phyloP scores from a whole-genome alignment of 345 rosid species.

The Cardamine occulta region DNA sequence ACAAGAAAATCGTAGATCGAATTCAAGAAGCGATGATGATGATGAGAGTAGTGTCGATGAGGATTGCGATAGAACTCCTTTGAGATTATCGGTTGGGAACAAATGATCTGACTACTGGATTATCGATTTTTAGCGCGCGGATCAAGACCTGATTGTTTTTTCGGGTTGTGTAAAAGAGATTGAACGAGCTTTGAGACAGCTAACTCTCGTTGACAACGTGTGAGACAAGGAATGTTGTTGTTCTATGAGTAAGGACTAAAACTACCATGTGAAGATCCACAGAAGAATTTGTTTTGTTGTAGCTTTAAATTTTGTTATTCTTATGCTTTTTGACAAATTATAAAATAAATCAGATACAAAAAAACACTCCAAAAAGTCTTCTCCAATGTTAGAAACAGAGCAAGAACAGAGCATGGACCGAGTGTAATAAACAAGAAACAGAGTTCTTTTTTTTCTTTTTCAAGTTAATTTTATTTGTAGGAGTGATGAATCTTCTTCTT shows the following conservation, averaged over 20 bases:
- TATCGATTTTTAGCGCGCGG: slow-evolving; percentile 3
- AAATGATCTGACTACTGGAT: slow-evolving; percentile 19
- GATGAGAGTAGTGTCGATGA: slow-evolving; percentile 18
- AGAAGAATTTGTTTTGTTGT: slow-evolving; percentile 19
- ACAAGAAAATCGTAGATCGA: slow-evolving; percentile 17
- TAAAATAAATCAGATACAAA: background rate
- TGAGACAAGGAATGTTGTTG: slow-evolving; percentile 33
- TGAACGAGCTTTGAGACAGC: slow-evolving; percentile 14
- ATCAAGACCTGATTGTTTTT: slow-evolving; percentile 22
- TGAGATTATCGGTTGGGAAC: slow-evolving; percentile 33
- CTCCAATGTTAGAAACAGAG: slow-evolving; percentile 33
- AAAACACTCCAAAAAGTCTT: background rate
- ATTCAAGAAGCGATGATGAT: slow-evolving; percentile 40
- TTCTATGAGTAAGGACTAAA: slow-evolving; percentile 31
- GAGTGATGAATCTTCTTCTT: slow-evolving; percentile 31
- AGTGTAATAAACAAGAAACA: slow-evolving; percentile 4
- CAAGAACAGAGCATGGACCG: background rate
- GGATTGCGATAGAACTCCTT: slow-evolving; percentile 40
- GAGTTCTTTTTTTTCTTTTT: background rate
- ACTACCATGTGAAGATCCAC: slow-evolving; percentile 27
- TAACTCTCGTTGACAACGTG: slow-evolving; percentile 28
- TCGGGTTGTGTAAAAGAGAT: slow-evolving; percentile 24
- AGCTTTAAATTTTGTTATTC: slow-evolving; percentile 20
- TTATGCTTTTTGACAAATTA: slow-evolving; percentile 10
- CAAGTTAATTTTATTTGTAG: background rate